Percentiles rank a stretch among this genome's conserved stretches.
Evolutionary conservation across 2,329 filamentous ascomycete genomes (phyloP).

Genomic region (Plectosphaerella sp.): DNA sequence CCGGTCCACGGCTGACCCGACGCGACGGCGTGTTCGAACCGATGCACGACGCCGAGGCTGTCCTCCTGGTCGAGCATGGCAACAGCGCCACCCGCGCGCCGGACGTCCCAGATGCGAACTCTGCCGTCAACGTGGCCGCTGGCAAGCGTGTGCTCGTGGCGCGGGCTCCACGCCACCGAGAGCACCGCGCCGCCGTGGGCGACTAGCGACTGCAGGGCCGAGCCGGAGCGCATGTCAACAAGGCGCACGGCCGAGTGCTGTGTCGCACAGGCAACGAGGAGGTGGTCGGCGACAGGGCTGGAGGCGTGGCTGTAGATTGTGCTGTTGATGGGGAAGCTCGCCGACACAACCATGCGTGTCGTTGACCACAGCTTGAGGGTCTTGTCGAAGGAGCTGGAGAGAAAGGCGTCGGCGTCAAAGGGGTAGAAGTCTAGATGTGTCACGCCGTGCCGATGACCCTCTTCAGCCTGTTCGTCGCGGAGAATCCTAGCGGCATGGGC

Average conservation of each 20-base stretch:
- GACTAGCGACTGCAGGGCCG: constrained; percentile 66
- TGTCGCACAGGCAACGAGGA: constrained; percentile 84
- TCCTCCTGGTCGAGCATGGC: constrained; percentile 83
- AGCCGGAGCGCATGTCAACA: constrained; percentile 79
- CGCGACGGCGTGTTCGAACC: constrained; percentile 26
- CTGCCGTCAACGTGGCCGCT: constrained; percentile 83
- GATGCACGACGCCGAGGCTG: constrained; percentile 59
- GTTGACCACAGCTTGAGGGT: constrained; percentile 73
- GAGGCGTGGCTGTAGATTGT: constrained; percentile 74
- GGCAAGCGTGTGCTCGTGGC: constrained; percentile 72
- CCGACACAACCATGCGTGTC: constrained; percentile 53
- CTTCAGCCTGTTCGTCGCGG: constrained; percentile 15
- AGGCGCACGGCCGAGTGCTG: constrained; percentile 81
- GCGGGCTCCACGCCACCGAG: constrained; percentile 76
- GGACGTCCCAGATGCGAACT: constrained; percentile 81
- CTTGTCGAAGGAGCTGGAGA: constrained; percentile 75
- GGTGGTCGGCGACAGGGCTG: constrained; percentile 66
- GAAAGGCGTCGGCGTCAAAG: constrained; percentile 70
- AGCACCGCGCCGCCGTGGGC: constrained; percentile 66
- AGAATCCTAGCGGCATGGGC: constrained; percentile 43
- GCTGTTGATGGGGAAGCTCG: constrained; percentile 63
- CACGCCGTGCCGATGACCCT: constrained; percentile 63
- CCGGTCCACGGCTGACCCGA: constrained; percentile 22
- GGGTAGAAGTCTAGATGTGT: constrained; percentile 76
- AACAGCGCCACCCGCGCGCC: constrained; percentile 71